Evolutionary conservation across 108 stramenopile species (phyloP).

Genomic region (Epithemia pelagica): DNA sequence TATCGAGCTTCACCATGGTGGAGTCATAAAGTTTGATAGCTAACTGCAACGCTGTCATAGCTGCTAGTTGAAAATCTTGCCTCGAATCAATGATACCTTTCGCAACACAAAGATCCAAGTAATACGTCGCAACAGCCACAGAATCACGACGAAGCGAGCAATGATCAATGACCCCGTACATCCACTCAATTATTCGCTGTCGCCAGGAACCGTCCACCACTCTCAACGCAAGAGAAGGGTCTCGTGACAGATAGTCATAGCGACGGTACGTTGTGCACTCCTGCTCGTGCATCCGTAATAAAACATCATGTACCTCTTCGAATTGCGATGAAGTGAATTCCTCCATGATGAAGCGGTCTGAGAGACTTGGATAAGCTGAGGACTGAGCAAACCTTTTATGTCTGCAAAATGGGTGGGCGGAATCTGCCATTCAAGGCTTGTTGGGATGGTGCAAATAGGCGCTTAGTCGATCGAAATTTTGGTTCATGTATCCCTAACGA

Average conservation of each 20-base stretch:
- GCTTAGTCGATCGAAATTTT: background rate
- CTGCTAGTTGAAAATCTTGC: constrained; percentile 49
- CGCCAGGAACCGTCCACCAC: constrained; percentile 51
- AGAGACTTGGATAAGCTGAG: too few species aligned
- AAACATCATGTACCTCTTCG: constrained; percentile 22
- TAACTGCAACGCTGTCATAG: constrained; percentile 70
- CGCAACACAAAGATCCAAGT: constrained; percentile 44
- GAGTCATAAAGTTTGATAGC: constrained; percentile 65
- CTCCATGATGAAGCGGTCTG: background rate
- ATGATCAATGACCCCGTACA: constrained; percentile 68
- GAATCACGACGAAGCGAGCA: constrained; percentile 55
- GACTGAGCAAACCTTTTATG: too few species aligned
- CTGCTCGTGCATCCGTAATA: constrained; percentile 27
- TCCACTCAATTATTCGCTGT: constrained; percentile 62
- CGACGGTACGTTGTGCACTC: constrained; percentile 31
- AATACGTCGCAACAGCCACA: constrained; percentile 51
- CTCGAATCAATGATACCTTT: constrained; percentile 28
- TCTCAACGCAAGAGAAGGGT: background rate
- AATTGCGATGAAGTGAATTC: background rate
- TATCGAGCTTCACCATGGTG: constrained; percentile 56
- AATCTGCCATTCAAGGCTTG: too few species aligned
- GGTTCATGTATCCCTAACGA: background rate
- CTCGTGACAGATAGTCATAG: constrained; percentile 18
- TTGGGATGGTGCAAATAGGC: too few species aligned
- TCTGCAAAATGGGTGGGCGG: too few species aligned